A percentile compares a stretch with the other conserved stretches of the same genome.
Conservation (phyloP, 768 basidiomycete genomes). For the Chlorophyllum brunneum region DNA sequence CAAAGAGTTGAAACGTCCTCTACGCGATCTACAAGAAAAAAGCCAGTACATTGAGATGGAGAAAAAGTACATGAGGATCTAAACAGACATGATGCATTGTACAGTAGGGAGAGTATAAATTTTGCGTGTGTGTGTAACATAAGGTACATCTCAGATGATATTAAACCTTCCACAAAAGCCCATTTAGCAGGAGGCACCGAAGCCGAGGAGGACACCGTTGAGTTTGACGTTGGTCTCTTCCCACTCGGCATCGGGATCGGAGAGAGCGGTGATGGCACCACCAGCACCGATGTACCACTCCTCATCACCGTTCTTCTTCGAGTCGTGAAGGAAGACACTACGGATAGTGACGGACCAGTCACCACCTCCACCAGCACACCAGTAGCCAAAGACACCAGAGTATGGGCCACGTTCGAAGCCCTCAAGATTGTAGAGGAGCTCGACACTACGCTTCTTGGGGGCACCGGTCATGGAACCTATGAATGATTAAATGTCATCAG, state of each 20-base stretch:
- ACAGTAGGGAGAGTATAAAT: too few relatives aligned
- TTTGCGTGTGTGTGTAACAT: too few relatives aligned
- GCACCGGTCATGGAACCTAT: conserved; percentile 97
- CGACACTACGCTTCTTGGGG: conserved; percentile 91
- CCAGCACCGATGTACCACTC: conserved; percentile 85
- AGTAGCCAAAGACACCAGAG: conserved; percentile 92
- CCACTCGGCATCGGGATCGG: conserved; percentile 84
- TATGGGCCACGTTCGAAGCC: conserved; percentile 72
- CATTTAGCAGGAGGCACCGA: conserved; percentile 33
- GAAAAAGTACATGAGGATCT: too few relatives aligned
- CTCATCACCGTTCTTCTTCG: conserved; percentile 28
- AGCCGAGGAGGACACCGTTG: conserved; percentile 67
- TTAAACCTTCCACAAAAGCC: background rate
- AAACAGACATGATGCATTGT: too few relatives aligned
- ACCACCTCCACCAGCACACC: conserved; percentile 82
- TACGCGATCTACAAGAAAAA: too few relatives aligned
- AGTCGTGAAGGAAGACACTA: conserved; percentile 77
- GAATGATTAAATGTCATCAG: background rate
- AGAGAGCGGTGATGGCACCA: conserved; percentile 93
- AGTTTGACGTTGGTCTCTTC: conserved; percentile 92
- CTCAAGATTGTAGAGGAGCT: conserved; percentile 83
- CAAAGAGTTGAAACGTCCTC: too few relatives aligned
- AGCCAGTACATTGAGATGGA: too few relatives aligned
- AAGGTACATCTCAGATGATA: too few relatives aligned
- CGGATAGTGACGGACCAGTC: conserved; percentile 96